Percentiles rank a stretch among this genome's conserved stretches.
Conservation (phyloP, 345 rosid species). For the Syzygium aqueum region DNA sequence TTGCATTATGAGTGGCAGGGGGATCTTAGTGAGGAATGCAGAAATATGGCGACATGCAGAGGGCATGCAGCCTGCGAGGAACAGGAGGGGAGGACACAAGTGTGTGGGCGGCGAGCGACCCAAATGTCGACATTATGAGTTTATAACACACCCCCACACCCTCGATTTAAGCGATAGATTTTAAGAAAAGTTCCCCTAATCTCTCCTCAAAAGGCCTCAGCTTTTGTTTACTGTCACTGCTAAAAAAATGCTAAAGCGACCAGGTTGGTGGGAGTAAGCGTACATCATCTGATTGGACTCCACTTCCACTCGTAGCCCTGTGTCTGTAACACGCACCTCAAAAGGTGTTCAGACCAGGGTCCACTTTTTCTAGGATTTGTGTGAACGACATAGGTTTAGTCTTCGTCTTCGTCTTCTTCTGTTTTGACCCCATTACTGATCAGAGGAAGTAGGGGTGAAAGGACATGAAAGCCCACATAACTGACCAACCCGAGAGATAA, state of each 20-base stretch:
- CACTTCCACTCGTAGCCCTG: neutral
- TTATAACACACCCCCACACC: neutral
- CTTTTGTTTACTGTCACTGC: neutral
- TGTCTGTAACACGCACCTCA: neutral
- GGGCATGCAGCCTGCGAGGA: neutral
- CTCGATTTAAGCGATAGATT: neutral
- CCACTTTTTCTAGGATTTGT: neutral
- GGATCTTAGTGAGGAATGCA: neutral
- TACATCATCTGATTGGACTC: neutral
- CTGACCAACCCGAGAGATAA: neutral
- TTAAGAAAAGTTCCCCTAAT: neutral
- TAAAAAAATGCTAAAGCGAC: neutral
- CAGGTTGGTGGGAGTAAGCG: neutral
- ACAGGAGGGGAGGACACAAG: neutral
- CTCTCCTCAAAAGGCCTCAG: neutral
- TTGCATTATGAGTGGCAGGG: neutral
- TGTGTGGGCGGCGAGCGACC: neutral
- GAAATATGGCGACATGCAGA: slow-evolving; percentile 9
- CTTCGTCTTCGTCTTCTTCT: neutral
- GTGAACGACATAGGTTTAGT: no score
- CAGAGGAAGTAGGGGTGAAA: neutral
- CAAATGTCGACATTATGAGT: slow-evolving; percentile 8
- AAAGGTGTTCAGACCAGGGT: neutral
- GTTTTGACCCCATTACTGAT: neutral
- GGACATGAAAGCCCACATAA: neutral